Evolutionary conservation across 257 asterid genomes (phyloP).

Genomic region (Solanum chmielewskii): DNA sequence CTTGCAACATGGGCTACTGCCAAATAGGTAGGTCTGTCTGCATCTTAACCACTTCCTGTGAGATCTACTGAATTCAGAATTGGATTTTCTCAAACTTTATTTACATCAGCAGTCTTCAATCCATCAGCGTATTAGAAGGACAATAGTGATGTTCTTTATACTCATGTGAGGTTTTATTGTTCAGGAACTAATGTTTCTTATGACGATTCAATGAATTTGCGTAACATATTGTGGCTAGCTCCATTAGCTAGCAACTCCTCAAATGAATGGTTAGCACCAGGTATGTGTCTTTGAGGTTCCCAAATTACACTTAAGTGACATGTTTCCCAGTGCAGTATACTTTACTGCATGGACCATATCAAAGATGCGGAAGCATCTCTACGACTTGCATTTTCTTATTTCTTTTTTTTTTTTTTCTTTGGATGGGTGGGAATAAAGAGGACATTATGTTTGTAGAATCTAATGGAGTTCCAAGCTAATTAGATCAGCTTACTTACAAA

Average conservation of each 20-base stretch:
- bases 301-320: neutral
- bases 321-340: neutral
- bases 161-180: neutral
- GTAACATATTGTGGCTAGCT: slow-evolving; percentile 94
- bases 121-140: neutral
- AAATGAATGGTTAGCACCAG: slow-evolving; percentile 69
- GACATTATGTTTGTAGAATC: neutral
- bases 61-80: neutral
- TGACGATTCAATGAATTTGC: slow-evolving; percentile 75
- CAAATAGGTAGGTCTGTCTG: slow-evolving; percentile 54
- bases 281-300: slow-evolving; percentile 22
- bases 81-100: neutral
- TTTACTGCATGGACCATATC: neutral
- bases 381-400: neutral
- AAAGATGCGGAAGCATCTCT: neutral
- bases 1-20: slow-evolving; percentile 84
- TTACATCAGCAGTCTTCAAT: neutral
- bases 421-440: neutral
- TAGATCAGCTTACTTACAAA: neutral
- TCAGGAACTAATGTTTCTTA: slow-evolving; percentile 73
- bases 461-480: neutral
- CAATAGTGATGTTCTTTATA: neutral
- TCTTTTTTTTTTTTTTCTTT: neutral
- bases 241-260: slow-evolving; percentile 65
- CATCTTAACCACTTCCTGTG: neutral